phyloP scores from a whole-genome alignment of 78 protist genomes.

The Planoprotostelium fungivorum region DNA sequence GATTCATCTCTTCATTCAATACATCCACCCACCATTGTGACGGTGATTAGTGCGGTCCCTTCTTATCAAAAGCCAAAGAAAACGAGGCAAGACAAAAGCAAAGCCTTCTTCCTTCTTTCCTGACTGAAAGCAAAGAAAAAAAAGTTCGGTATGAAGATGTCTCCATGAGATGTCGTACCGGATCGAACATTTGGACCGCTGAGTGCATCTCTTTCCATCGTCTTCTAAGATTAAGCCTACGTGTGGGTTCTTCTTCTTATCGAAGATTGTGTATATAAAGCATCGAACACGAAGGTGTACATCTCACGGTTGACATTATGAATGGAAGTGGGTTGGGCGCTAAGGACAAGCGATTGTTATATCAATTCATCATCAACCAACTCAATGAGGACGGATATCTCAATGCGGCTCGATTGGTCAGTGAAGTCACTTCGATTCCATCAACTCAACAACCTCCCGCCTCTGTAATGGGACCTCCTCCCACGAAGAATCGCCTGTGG shows the following conservation, averaged over 20 bases:
- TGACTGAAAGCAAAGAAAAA: too few species aligned
- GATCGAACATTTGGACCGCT: too few species aligned
- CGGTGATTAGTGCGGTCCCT: background rate
- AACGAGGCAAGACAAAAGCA: background rate
- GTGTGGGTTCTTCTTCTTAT: too few species aligned
- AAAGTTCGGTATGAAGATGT: background rate
- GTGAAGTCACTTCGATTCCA: conserved; percentile 56
- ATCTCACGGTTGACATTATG: too few species aligned
- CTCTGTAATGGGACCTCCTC: conserved; percentile 19
- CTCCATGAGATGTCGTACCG: too few species aligned
- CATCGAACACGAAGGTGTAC: too few species aligned
- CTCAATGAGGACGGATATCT: conserved; percentile 51
- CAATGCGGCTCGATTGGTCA: conserved; percentile 37
- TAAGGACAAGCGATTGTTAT: conserved; percentile 48
- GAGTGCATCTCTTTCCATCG: too few species aligned
- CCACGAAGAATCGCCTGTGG: conserved; percentile 1
- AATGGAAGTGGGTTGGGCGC: too few species aligned
- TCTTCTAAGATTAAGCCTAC: too few species aligned
- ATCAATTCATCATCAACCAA: conserved; percentile 52
- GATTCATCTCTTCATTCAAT: background rate
- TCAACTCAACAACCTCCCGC: conserved; percentile 27
- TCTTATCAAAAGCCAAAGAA: background rate
- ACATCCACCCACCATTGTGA: background rate
- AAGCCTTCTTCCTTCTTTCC: background rate
- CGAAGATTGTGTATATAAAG: too few species aligned